Conservation (phyloP, 352 stramenopile genomes). For the Pythium rhizo-oryzae region DNA sequence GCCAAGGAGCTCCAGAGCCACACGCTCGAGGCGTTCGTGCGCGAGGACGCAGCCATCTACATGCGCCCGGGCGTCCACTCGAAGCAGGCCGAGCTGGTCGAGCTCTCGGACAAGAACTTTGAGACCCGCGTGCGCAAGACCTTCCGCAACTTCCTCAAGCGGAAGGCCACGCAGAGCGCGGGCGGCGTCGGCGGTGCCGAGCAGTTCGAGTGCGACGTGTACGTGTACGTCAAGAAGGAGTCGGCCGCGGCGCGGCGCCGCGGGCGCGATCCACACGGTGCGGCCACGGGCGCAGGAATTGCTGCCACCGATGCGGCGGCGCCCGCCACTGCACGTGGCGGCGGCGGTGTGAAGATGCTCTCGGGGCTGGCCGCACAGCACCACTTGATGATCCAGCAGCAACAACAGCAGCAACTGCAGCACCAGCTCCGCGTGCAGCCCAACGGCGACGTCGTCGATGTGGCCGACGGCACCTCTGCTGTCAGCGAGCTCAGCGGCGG, state of each 20-base stretch:
- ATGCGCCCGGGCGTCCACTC: conserved; percentile 76
- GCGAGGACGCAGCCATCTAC: conserved; percentile 72
- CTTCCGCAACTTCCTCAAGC: conserved; percentile 82
- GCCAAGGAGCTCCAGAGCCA: conserved; percentile 52
- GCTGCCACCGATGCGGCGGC: not conserved
- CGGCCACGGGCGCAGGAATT: not conserved
- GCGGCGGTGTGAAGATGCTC: conserved; percentile 22
- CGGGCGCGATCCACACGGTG: too few relatives aligned
- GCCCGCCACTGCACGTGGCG: not conserved
- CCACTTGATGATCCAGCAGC: conserved; percentile 22
- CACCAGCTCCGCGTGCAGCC: not conserved
- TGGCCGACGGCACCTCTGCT: not conserved
- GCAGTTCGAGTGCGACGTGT: conserved; percentile 69
- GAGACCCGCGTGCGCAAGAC: conserved; percentile 66
- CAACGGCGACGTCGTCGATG: conserved; percentile 3
- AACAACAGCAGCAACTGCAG: conserved; percentile 6
- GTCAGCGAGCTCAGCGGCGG: too few relatives aligned
- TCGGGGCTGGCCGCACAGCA: conserved; percentile 27
- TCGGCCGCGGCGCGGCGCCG: conserved; percentile 16
- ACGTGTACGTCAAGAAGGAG: conserved; percentile 77
- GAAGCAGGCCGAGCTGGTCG: conserved; percentile 80
- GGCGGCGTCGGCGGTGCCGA: conserved; percentile 14
- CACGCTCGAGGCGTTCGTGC: conserved; percentile 48
- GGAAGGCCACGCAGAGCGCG: conserved; percentile 39
- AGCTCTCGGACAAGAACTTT: conserved; percentile 68